These are phyloP conservation scores for Athelia sp. DNA, from an alignment of 1,284 basidiomycete genomes.

Conservation along the genomic window DNA sequence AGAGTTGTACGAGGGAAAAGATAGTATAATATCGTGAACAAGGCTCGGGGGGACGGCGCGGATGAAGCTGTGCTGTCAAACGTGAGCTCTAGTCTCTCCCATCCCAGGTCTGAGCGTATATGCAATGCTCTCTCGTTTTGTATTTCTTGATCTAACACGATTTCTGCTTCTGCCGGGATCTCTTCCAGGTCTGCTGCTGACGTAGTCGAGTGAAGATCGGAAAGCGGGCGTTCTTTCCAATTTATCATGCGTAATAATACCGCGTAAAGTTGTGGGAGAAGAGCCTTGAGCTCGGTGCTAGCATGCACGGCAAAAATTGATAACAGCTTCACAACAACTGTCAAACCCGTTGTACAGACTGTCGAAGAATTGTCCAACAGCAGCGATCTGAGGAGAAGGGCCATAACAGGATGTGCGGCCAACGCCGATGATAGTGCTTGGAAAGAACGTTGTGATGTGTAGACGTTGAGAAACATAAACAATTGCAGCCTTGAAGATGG, in stretches of 20 bases:
- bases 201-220: slow-evolving; percentile 15
- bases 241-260: slow-evolving; percentile 66
- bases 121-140: slow-evolving; percentile 16
- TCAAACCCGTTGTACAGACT: slow-evolving; percentile 55
- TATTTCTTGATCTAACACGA: slow-evolving; percentile 17
- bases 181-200: slow-evolving; percentile 32
- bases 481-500: slow-evolving; percentile 65
- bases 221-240: slow-evolving; percentile 53
- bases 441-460: slow-evolving; percentile 52
- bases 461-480: slow-evolving; percentile 55
- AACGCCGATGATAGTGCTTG: slow-evolving; percentile 43
- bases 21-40: slow-evolving; percentile 81
- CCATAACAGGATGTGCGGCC: slow-evolving; percentile 57
- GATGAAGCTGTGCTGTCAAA: slow-evolving; percentile 45
- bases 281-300: slow-evolving; percentile 43
- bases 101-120: slow-evolving; percentile 50
- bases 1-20: slow-evolving; percentile 84
- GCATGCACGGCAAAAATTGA: slow-evolving; percentile 67
- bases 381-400: slow-evolving; percentile 56
- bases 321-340: slow-evolving; percentile 63
- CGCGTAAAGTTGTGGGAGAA: slow-evolving; percentile 58
- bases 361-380: slow-evolving; percentile 71
- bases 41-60: slow-evolving; percentile 52
- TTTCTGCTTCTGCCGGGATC: slow-evolving; percentile 20
- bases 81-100: slow-evolving; percentile 59